Evolutionary conservation across 2,329 filamentous ascomycete species (phyloP).

Genomic region (Macroventuria anomochaeta): DNA sequence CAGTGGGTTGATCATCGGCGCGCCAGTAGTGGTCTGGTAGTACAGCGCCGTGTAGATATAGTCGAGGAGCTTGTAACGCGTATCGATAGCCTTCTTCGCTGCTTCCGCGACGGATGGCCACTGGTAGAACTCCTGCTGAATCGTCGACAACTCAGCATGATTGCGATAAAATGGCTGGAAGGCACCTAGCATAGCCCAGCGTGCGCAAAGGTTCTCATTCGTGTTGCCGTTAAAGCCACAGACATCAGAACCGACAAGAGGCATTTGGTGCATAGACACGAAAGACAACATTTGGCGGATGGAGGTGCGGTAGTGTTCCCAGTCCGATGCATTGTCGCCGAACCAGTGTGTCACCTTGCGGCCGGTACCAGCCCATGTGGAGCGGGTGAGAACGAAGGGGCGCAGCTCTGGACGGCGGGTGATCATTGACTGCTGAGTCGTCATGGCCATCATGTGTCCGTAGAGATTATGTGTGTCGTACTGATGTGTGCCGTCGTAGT

Average conservation of each 20-base stretch:
- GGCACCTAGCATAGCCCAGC: slow-evolving; percentile 77
- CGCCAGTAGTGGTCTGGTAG: slow-evolving; percentile 65
- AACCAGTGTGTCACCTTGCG: slow-evolving; percentile 65
- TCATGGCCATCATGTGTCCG: slow-evolving; percentile 74
- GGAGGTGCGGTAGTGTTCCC: slow-evolving; percentile 54
- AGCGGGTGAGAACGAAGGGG: slow-evolving; percentile 76
- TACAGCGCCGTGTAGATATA: slow-evolving; percentile 79
- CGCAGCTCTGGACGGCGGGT: slow-evolving; percentile 67
- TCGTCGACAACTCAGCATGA: slow-evolving; percentile 64
- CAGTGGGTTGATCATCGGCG: slow-evolving; percentile 71
- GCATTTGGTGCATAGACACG: slow-evolving; percentile 56
- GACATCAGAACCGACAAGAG: slow-evolving; percentile 66
- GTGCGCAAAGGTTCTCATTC: slow-evolving; percentile 71
- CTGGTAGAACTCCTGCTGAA: slow-evolving; percentile 75
- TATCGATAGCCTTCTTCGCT: slow-evolving; percentile 71
- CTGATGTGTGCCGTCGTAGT: slow-evolving; percentile 70
- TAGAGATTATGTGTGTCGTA: slow-evolving; percentile 82
- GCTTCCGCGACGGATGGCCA: slow-evolving; percentile 69
- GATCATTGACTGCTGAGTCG: slow-evolving; percentile 71
- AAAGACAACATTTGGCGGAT: slow-evolving; percentile 55
- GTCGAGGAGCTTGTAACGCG: slow-evolving; percentile 78
- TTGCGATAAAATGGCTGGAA: slow-evolving; percentile 80
- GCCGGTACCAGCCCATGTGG: slow-evolving; percentile 77
- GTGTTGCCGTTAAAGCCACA: slow-evolving; percentile 76
- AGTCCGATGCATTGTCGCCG: slow-evolving; percentile 60